Percentiles rank a stretch among this genome's conserved stretches.
phyloP scores from a whole-genome alignment of 2,329 filamentous ascomycete genomes.

The Cadophora gregata region DNA sequence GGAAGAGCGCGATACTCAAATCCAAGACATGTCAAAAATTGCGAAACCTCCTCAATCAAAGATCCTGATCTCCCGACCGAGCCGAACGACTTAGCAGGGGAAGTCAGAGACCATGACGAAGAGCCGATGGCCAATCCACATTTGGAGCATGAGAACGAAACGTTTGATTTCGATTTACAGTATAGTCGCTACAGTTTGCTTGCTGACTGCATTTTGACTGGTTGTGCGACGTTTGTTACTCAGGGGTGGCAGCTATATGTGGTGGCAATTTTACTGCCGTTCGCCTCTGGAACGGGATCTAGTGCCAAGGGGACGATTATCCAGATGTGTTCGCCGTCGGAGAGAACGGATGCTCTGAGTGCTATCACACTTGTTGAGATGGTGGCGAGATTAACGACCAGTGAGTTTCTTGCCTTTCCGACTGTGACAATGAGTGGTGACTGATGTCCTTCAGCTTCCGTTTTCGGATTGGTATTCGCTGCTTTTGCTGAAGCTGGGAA shows the following conservation, averaged over 20 bases:
- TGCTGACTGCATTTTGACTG: conserved; percentile 68
- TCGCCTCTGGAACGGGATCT: conserved; percentile 71
- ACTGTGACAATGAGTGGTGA: background rate
- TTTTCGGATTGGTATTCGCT: conserved; percentile 73
- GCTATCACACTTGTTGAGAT: conserved; percentile 75
- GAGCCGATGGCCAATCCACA: conserved; percentile 25
- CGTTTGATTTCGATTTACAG: conserved; percentile 67
- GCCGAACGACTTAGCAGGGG: conserved; percentile 36
- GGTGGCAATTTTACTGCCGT: conserved; percentile 66
- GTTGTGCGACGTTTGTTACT: conserved; percentile 65
- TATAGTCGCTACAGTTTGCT: conserved; percentile 71
- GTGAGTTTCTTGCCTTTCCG: conserved; percentile 20
- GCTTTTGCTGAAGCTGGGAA: conserved; percentile 64
- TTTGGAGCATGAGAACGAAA: conserved; percentile 33
- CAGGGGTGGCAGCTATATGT: conserved; percentile 73
- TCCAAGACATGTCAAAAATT: conserved; percentile 13
- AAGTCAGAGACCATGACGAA: conserved; percentile 27
- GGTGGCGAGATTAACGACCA: conserved; percentile 63
- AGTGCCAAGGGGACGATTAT: conserved; percentile 77
- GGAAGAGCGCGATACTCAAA: conserved; percentile 47
- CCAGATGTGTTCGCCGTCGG: conserved; percentile 67
- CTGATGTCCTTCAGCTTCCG: conserved; percentile 52
- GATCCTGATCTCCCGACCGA: conserved; percentile 33
- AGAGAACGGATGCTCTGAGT: conserved; percentile 70
- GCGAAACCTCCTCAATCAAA: background rate